Base-by-base conservation (phyloP, 1,284 basidiomycete genomes). In the Boletus semigastroideus region DNA sequence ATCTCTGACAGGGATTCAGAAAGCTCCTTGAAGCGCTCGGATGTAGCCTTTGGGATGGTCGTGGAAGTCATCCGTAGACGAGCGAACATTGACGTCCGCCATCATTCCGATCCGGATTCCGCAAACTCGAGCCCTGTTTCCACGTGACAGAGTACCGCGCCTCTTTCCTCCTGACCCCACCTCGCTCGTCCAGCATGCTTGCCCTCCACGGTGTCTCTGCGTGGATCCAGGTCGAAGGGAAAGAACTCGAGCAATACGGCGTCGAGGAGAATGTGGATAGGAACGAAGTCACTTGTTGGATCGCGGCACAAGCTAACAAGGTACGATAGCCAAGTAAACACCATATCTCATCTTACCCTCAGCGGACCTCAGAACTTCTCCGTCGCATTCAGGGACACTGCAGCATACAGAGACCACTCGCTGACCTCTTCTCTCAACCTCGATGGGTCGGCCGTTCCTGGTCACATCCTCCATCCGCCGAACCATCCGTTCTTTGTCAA, bases 1-100 rank as follows among this genome's bases (percentile, higher is more conserved):
- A 86, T 74, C 54, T 80, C 78, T 4, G 70, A 56, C 6, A 89
- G 72, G 9, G 78, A 75, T 53, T 78, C 73, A 8, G 66, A 64
- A 28, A 89, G 69, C 56, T 87, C 85, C 22, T 71, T 59, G 16
- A 69, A 69, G 22, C 80, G 73, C 53, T 71, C 66, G 16, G 58
- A 55, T 22, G 56, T 17, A 2, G 59, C 48, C 37, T 57, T 59
- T 20, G 33, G 28, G 7, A 52, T 38, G 20, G 47, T 16, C 6
- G 56, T 38, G 41, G 65, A 49, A 27, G 54, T 33, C 62, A 64
- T 64, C 30, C 43, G 52, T n/a, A 41, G 42, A 46, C 53, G 47
- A 44, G 46, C 43, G 36, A 30, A 25, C 8, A 45, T 48, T 31
- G 48, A 51, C 3, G 13, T 9, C 6, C 17, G 11, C 2, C 7